A percentile compares a stretch with the other conserved stretches of the same genome.
phyloP scores from a whole-genome alignment of 805 yeast genomes.

The Candida pini region DNA sequence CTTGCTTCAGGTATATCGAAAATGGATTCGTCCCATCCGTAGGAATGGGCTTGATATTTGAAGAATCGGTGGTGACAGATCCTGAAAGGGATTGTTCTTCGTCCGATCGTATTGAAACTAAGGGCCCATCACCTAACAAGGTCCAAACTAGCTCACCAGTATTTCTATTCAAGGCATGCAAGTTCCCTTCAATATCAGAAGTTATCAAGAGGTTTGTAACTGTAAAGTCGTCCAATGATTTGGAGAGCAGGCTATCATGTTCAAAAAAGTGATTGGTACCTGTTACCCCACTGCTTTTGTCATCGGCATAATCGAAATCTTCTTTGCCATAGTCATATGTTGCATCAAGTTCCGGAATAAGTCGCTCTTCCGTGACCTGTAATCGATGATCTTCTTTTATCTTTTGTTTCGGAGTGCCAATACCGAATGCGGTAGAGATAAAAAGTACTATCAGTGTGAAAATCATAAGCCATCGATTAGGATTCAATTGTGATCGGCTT shows the following conservation, averaged over 20 bases:
- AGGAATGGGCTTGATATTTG: conserved; percentile 5
- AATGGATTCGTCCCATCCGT: conserved; percentile 9
- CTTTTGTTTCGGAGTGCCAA: too few species aligned
- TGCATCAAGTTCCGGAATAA: too few species aligned
- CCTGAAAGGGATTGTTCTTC: conserved; percentile 9
- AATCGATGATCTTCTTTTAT: too few species aligned
- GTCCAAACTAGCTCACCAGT: conserved; percentile 79
- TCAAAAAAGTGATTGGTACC: too few species aligned
- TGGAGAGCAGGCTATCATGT: conserved; percentile 1
- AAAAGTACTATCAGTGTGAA: too few species aligned
- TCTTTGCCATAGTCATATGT: too few species aligned
- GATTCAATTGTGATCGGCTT: too few species aligned
- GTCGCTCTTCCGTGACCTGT: too few species aligned
- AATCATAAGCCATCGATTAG: too few species aligned
- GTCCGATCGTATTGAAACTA: conserved; percentile 37
- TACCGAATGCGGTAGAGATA: too few species aligned
- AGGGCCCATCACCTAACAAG: conserved; percentile 56
- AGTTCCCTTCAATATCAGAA: conserved; percentile 80
- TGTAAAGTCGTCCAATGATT: conserved; percentile 21
- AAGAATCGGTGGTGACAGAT: conserved; percentile 1
- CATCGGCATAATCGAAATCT: too few species aligned
- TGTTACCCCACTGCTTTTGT: too few species aligned
- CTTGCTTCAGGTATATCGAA: not conserved
- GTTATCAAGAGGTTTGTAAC: conserved; percentile 56
- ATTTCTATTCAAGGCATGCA: conserved; percentile 72